phyloP scores from a whole-genome alignment of 2,329 filamentous ascomycete genomes.

The Sphaerulina populicola region DNA sequence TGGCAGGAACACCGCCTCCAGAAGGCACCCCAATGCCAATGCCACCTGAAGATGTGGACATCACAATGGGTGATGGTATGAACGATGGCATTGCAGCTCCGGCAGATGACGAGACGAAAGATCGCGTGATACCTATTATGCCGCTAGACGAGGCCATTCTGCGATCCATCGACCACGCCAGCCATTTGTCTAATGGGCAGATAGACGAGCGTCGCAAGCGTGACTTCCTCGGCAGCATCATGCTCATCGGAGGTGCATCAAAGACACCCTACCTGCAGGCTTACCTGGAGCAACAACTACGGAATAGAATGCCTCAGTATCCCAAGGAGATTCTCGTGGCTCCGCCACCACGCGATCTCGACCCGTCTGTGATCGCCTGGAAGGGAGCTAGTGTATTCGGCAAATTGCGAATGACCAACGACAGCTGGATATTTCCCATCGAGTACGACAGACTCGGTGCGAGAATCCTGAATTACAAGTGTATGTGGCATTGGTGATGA shows the following conservation, averaged over 20 bases:
- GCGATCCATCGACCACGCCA: constrained; percentile 77
- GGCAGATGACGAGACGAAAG: constrained; percentile 50
- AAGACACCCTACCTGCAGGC: constrained; percentile 72
- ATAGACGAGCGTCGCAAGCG: constrained; percentile 88
- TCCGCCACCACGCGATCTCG: constrained; percentile 77
- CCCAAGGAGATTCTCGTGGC: constrained; percentile 60
- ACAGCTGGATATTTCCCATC: constrained; percentile 81
- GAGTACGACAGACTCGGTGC: constrained; percentile 84
- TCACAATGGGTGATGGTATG: constrained; percentile 45
- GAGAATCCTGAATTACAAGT: constrained; percentile 76
- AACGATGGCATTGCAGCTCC: constrained; percentile 3
- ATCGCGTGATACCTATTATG: constrained; percentile 71
- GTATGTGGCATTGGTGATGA: constrained; percentile 51
- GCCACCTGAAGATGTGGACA: constrained; percentile 47
- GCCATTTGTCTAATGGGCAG: constrained; percentile 41
- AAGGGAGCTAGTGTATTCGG: constrained; percentile 97
- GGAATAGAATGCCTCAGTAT: constrained; percentile 53
- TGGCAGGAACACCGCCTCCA: constrained; percentile 77
- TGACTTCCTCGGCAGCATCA: constrained; percentile 81
- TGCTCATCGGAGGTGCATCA: constrained; percentile 79
- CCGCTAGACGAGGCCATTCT: constrained; percentile 85
- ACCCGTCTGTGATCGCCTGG: constrained; percentile 95
- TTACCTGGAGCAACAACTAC: constrained; percentile 74
- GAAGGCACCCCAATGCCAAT: constrained; percentile 66
- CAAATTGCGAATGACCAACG: constrained; percentile 75